Evolutionary conservation across 495 filamentous ascomycete species (phyloP).

Genomic region (Pyronema domesticum): DNA sequence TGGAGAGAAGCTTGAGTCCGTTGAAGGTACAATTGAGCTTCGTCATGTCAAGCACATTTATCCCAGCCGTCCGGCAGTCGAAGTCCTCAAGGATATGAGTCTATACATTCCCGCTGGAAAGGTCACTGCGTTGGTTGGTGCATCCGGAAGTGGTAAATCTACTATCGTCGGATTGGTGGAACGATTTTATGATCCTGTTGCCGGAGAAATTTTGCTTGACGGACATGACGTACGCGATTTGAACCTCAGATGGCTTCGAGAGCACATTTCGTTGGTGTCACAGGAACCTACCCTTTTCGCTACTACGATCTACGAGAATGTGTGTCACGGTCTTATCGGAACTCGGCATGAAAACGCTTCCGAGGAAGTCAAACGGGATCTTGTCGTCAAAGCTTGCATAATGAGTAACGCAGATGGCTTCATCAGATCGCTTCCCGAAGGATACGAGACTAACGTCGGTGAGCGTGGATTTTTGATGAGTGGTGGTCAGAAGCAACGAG

Average conservation of each 20-base stretch:
- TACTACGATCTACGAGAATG: slow-evolving; percentile 73
- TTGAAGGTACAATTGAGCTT: slow-evolving; percentile 68
- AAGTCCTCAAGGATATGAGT: slow-evolving; percentile 65
- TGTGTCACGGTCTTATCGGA: slow-evolving; percentile 73
- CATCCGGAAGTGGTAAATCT: slow-evolving; percentile 89
- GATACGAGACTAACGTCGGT: slow-evolving; percentile 86
- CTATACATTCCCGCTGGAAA: slow-evolving; percentile 74
- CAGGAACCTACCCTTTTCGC: slow-evolving; percentile 74
- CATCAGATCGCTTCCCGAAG: slow-evolving; percentile 62
- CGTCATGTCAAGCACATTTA: slow-evolving; percentile 79
- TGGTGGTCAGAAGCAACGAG: slow-evolving; percentile 87
- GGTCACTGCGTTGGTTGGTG: slow-evolving; percentile 84
- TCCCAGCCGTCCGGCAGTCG: slow-evolving; percentile 76
- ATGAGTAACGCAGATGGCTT: slow-evolving; percentile 93
- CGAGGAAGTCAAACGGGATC: slow-evolving; percentile 45
- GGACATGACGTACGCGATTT: slow-evolving; percentile 63
- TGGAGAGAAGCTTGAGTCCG: slow-evolving; percentile 49
- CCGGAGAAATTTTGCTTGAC: slow-evolving; percentile 62
- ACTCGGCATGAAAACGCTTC: slow-evolving; percentile 51
- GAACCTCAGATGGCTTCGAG: slow-evolving; percentile 80
- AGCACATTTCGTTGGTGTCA: slow-evolving; percentile 77
- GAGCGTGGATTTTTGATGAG: slow-evolving; percentile 84
- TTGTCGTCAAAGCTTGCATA: slow-evolving; percentile 62
- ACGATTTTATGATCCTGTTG: slow-evolving; percentile 79
- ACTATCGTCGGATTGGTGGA: slow-evolving; percentile 91